Percentiles rank a stretch among this genome's conserved stretches.
Evolutionary conservation across 2,329 filamentous ascomycete genomes (phyloP).

Genomic region (Venturia pyrina): DNA sequence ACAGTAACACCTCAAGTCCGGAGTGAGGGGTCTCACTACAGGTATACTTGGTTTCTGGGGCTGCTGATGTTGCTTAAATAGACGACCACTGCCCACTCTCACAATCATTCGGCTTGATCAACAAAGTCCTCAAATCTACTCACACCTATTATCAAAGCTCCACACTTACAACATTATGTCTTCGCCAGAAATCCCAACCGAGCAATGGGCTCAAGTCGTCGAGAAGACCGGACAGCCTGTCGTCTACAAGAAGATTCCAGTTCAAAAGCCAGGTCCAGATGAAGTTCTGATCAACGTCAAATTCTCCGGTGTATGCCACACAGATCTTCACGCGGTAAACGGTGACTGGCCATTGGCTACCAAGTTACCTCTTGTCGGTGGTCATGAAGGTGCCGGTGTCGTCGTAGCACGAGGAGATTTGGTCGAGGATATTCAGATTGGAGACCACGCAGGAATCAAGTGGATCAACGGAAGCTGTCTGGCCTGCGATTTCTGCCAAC

Average conservation of each 20-base stretch:
- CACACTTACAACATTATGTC: not conserved
- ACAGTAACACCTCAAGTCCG: not conserved
- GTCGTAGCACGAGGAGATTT: slow-evolving; percentile 72
- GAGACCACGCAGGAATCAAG: slow-evolving; percentile 71
- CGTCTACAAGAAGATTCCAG: slow-evolving; percentile 72
- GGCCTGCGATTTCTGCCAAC: slow-evolving; percentile 72
- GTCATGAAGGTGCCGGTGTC: slow-evolving; percentile 67
- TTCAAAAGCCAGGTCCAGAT: slow-evolving; percentile 71
- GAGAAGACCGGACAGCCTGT: slow-evolving; percentile 65
- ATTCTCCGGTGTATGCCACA: slow-evolving; percentile 86
- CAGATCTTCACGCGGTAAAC: slow-evolving; percentile 70
- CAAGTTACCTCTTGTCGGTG: slow-evolving; percentile 79
- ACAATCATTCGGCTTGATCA: not conserved
- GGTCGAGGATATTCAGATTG: slow-evolving; percentile 67
- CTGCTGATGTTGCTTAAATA: not conserved
- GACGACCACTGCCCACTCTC: not conserved
- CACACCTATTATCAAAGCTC: not conserved
- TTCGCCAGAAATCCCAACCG: slow-evolving; percentile 1
- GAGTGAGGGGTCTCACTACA: not conserved
- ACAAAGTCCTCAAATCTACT: not conserved
- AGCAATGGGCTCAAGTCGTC: slow-evolving; percentile 87
- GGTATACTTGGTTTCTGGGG: not conserved
- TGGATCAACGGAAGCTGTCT: slow-evolving; percentile 89
- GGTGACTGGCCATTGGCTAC: slow-evolving; percentile 81
- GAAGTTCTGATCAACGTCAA: slow-evolving; percentile 89